Conservation (phyloP, 148 eudicot species). For the Euryodendron excelsum region DNA sequence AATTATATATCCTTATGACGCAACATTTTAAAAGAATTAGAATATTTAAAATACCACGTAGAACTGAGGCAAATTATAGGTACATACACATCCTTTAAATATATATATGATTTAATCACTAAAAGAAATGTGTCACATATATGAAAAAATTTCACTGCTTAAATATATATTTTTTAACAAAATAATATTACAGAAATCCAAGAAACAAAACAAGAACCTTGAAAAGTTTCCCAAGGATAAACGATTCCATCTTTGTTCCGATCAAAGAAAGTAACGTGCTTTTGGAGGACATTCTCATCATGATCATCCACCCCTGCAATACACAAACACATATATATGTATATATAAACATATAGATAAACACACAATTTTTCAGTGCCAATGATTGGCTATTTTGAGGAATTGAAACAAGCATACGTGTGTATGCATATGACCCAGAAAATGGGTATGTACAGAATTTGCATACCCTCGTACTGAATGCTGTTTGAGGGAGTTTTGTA, state of each 20-base stretch:
- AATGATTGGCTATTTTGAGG: background rate
- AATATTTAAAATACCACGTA: too few species aligned
- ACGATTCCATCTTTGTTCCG: slow-evolving; percentile 70
- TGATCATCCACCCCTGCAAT: slow-evolving; percentile 14
- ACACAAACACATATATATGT: background rate
- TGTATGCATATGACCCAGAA: background rate
- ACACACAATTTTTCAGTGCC: too few species aligned
- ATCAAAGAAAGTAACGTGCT: slow-evolving; percentile 70
- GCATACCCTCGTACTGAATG: background rate
- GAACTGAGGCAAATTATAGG: too few species aligned
- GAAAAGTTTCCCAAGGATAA: slow-evolving; percentile 72
- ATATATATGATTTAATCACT: too few species aligned
- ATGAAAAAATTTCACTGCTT: too few species aligned
- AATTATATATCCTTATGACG: too few species aligned
- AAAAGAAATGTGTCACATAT: too few species aligned
- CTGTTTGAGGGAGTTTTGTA: background rate
- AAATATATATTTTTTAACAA: too few species aligned
- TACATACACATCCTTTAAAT: too few species aligned
- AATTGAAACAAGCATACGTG: background rate
- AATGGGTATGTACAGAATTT: background rate
- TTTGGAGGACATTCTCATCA: slow-evolving; percentile 41
- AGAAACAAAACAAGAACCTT: slow-evolving; percentile 34
- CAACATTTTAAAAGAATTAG: too few species aligned
- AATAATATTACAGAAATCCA: too few species aligned
- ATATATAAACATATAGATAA: background rate